Conservation (phyloP, 176 grass and related monocot genomes). For the Luzula sylvatica region DNA sequence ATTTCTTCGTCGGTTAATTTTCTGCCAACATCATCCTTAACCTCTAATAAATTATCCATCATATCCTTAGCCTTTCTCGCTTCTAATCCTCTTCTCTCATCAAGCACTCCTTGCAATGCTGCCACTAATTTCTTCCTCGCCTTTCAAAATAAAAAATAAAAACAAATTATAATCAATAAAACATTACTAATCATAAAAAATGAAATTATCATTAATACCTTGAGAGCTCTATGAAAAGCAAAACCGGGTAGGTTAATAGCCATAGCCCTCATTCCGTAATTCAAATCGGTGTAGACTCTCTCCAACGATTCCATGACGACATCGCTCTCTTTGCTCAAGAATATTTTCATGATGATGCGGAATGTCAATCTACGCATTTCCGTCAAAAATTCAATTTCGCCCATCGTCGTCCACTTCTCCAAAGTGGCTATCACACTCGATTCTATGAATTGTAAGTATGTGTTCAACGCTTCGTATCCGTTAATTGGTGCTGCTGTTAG, state of each 20-base stretch:
- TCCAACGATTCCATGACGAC: slow-evolving; percentile 36
- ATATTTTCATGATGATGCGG: slow-evolving; percentile 79
- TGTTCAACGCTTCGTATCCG: slow-evolving; percentile 69
- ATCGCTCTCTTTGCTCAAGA: slow-evolving; percentile 41
- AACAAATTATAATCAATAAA: too few relatives aligned
- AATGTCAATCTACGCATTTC: slow-evolving; percentile 58
- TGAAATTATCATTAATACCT: slow-evolving; percentile 5
- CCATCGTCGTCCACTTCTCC: slow-evolving; percentile 32
- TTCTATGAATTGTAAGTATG: slow-evolving; percentile 72
- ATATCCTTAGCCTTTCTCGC: slow-evolving; percentile 44
- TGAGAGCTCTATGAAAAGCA: slow-evolving; percentile 55
- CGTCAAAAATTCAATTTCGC: slow-evolving; percentile 46
- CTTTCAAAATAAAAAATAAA: slow-evolving; percentile 1
- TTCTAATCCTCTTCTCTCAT: slow-evolving; percentile 24
- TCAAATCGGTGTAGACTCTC: slow-evolving; percentile 70
- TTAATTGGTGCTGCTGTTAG: slow-evolving; percentile 67
- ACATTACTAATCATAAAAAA: too few relatives aligned
- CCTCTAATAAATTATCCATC: slow-evolving; percentile 66
- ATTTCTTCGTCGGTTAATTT: slow-evolving; percentile 60
- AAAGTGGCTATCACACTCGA: slow-evolving; percentile 35
- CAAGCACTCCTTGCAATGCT: slow-evolving; percentile 49
- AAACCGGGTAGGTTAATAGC: slow-evolving; percentile 86
- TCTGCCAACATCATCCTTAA: slow-evolving; percentile 47
- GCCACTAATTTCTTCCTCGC: slow-evolving; percentile 45
- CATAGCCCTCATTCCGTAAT: slow-evolving; percentile 83